These are phyloP conservation scores for Petasospora rhodanensis DNA, from an alignment of 1,139 yeast species.

Conservation along the genomic window DNA sequence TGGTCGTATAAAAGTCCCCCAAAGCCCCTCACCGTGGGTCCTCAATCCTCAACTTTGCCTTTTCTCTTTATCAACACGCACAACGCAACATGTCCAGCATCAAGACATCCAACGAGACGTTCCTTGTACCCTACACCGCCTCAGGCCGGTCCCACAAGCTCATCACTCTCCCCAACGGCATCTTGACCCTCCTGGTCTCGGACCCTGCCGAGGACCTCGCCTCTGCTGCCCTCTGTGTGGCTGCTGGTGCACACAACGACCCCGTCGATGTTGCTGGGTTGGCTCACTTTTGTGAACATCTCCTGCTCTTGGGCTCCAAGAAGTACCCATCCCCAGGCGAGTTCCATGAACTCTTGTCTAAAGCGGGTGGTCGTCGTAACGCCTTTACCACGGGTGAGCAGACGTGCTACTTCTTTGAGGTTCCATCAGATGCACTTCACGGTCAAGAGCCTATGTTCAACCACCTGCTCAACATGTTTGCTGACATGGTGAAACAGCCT, in stretches of 20 bases:
- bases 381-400: conserved; percentile 66
- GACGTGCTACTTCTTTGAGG: conserved; percentile 56
- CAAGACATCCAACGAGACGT: conserved; percentile 16
- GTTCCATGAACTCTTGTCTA: conserved; percentile 40
- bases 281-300: conserved; percentile 75
- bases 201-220: conserved; percentile 48
- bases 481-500: conserved; percentile 49
- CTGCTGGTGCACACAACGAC: conserved; percentile 61
- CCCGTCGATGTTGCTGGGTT: conserved; percentile 52
- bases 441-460: conserved; percentile 37
- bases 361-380: conserved; percentile 53
- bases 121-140: conserved; percentile 28
- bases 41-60: too few species aligned
- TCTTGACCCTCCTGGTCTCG: conserved; percentile 47
- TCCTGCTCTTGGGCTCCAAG: conserved; percentile 56
- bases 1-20: too few species aligned
- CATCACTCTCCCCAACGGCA: conserved; percentile 50
- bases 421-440: conserved; percentile 39
- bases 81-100: conserved; percentile 11
- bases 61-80: too few species aligned
- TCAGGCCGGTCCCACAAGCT: conserved; percentile 37
- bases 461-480: conserved; percentile 42
- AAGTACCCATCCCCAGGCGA: conserved; percentile 44
- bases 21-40: too few species aligned
- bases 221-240: conserved; percentile 48